Evolutionary conservation across 2,329 filamentous ascomycete genomes (phyloP), one percentile per base, ranked within the genome.

Genomic region (Aspergillus hiratsukae): DNA sequence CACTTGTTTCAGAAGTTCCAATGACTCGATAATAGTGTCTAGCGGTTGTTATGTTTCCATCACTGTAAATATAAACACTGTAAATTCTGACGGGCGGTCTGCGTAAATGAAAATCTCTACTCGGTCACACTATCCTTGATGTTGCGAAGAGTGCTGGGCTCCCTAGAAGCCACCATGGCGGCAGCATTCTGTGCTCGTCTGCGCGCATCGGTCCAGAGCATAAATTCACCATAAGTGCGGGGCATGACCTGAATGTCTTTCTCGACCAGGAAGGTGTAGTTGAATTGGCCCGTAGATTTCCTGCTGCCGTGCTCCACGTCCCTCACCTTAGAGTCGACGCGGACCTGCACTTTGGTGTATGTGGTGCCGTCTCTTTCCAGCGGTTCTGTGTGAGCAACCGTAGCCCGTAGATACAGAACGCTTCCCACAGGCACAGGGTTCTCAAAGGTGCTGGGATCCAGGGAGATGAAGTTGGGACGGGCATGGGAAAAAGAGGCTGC

Each of bases 351-450:
- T 48, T 86, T 80, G 21, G 83, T 87, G 63, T 81, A 83, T 59
- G 78, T 78, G 28, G 73, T 74, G 76, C 79, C 55, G 76, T 75
- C 53, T 75, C 79, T 54, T 23, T 73, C 68, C n/a, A 71, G 59
- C 1, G 85, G 85, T 61, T 90, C 87, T 0, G 87, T 90, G 68
- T 88, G 90, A 0, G 87, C 85, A 3, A 90, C 81, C 0, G 83
- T 87, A 0, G 88, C 86, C 0, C 84, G 87, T n/a, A 90, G 77
- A 63, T 91, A 91, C 7, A 90, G 75, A 14, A 90, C 87, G 58
- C 85, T 87, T 51, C 88, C 88, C 1, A 90, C 87, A 0, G 88
- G 88, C 0, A 90, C 88, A 0, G 88, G 87, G 61, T 89, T 89
- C 59, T 88, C 83, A 68, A 91, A 90, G 0, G 87, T 90, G 60